These are phyloP conservation scores for Lactifluus echinatus DNA, from an alignment of 768 basidiomycete genomes.

Conservation along the genomic window DNA sequence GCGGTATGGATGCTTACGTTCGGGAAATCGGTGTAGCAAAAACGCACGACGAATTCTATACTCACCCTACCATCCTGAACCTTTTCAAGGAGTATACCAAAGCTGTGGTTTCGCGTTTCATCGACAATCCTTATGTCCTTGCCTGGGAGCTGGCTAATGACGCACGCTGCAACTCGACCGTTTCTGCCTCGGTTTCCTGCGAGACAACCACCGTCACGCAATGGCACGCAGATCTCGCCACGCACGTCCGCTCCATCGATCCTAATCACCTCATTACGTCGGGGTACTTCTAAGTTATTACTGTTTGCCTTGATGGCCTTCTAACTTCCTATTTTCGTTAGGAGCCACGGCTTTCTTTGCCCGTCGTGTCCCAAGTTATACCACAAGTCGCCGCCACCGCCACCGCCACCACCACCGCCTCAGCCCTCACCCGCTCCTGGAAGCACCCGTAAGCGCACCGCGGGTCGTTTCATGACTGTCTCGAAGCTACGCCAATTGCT, in stretches of 20 bases:
- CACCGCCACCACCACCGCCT: neutral
- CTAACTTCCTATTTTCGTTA: neutral
- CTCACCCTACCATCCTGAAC: slow-evolving; percentile 25
- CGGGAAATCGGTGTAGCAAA: slow-evolving; percentile 24
- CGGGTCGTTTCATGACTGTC: slow-evolving; percentile 18
- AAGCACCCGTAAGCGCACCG: slow-evolving; percentile 4
- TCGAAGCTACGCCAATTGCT: slow-evolving; percentile 17
- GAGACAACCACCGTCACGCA: slow-evolving; percentile 26
- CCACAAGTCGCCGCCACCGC: slow-evolving; percentile 7
- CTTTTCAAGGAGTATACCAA: slow-evolving; percentile 13
- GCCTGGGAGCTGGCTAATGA: slow-evolving; percentile 22
- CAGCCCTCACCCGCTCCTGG: slow-evolving; percentile 19
- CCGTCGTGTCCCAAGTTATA: slow-evolving; percentile 28
- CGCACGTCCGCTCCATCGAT: slow-evolving; percentile 23
- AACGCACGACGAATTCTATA: slow-evolving; percentile 34
- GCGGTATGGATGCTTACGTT: slow-evolving; percentile 35
- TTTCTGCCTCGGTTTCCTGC: slow-evolving; percentile 19
- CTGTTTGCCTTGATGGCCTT: neutral
- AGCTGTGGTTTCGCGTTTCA: slow-evolving; percentile 15
- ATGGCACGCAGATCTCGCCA: slow-evolving; percentile 28
- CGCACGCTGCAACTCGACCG: slow-evolving; percentile 16
- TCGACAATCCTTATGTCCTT: slow-evolving; percentile 5
- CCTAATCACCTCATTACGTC: slow-evolving; percentile 32
- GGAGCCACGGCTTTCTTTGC: slow-evolving; percentile 30
- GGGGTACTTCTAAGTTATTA: slow-evolving; percentile 21